Conservation (phyloP, 352 stramenopile species). For the Globisporangium middletonii region DNA sequence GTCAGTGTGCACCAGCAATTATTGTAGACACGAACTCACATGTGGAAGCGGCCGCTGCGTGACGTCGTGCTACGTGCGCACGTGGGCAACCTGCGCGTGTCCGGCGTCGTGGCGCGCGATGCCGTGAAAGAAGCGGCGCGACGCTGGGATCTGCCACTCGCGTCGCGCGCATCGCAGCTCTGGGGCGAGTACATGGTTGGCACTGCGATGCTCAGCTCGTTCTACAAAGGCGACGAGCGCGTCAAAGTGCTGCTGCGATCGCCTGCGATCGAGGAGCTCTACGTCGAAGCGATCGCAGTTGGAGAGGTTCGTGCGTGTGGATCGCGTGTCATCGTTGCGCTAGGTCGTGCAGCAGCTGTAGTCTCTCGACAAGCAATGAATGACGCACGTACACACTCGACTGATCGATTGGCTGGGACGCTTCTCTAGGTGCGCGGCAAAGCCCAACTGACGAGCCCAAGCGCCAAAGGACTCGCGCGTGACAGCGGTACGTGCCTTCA, state of each 20-base stretch:
- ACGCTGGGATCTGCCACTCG: constrained; percentile 46
- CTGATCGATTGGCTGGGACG: background rate
- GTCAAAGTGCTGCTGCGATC: constrained; percentile 70
- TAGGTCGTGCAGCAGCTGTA: too few relatives aligned
- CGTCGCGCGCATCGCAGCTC: constrained; percentile 39
- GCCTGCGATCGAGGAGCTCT: constrained; percentile 63
- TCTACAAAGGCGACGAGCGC: constrained; percentile 85
- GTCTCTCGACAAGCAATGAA: too few relatives aligned
- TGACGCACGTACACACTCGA: too few relatives aligned
- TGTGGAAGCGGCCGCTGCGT: constrained; percentile 50
- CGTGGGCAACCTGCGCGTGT: constrained; percentile 79
- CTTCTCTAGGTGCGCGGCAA: constrained; percentile 56
- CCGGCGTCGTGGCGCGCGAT: constrained; percentile 57
- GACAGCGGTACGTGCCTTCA: constrained; percentile 1
- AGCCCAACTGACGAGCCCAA: constrained; percentile 26
- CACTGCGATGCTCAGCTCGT: constrained; percentile 79
- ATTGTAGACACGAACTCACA: constrained; percentile 11
- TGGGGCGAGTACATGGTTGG: constrained; percentile 88
- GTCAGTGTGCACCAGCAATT: too few relatives aligned
- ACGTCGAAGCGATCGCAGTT: constrained; percentile 70
- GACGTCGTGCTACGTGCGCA: constrained; percentile 70
- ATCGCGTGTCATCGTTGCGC: background rate
- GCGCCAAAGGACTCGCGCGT: constrained; percentile 1
- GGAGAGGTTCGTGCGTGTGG: constrained; percentile 40
- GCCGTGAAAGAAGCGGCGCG: constrained; percentile 44